These are phyloP conservation scores for Polychaeton citri DNA, from an alignment of 2,329 filamentous ascomycete species.

Conservation along the genomic window DNA sequence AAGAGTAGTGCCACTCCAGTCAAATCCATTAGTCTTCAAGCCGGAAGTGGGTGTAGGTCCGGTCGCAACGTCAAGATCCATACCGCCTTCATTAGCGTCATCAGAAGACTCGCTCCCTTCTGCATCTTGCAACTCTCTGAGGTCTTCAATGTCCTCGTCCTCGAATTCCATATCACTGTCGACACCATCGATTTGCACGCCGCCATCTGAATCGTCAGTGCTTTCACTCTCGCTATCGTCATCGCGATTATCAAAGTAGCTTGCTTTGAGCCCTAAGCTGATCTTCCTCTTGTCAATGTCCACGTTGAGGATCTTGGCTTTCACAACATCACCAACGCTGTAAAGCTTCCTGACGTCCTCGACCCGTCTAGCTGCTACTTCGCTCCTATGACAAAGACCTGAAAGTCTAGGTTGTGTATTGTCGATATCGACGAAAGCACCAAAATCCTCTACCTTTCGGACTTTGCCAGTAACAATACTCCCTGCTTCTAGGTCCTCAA, in stretches of 20 bases:
- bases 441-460: constrained; percentile 87
- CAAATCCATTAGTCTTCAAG: constrained; percentile 64
- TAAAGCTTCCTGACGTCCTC: constrained; percentile 83
- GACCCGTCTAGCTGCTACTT: constrained; percentile 76
- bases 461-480: constrained; percentile 81
- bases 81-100: constrained; percentile 13
- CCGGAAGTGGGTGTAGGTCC: constrained; percentile 21
- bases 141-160: constrained; percentile 22
- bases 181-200: constrained; percentile 22
- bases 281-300: constrained; percentile 64
- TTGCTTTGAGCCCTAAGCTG: constrained; percentile 84
- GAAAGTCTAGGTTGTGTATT: constrained; percentile 70
- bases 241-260: constrained; percentile 59
- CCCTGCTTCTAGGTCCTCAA: constrained; percentile 64
- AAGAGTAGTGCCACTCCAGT: constrained; percentile 62
- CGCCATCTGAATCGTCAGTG: constrained; percentile 23
- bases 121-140: constrained; percentile 26
- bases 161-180: constrained; percentile 11
- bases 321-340: constrained; percentile 81
- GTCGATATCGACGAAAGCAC: constrained; percentile 85
- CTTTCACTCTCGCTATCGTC: constrained; percentile 33
- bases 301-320: constrained; percentile 74
- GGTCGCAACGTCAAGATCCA: constrained; percentile 23
- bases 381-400: constrained; percentile 79
- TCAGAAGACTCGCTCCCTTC: constrained; percentile 9